These are phyloP conservation scores for Aquanectria penicillioides DNA, from an alignment of 2,329 filamentous ascomycete species.

Conservation along the genomic window DNA sequence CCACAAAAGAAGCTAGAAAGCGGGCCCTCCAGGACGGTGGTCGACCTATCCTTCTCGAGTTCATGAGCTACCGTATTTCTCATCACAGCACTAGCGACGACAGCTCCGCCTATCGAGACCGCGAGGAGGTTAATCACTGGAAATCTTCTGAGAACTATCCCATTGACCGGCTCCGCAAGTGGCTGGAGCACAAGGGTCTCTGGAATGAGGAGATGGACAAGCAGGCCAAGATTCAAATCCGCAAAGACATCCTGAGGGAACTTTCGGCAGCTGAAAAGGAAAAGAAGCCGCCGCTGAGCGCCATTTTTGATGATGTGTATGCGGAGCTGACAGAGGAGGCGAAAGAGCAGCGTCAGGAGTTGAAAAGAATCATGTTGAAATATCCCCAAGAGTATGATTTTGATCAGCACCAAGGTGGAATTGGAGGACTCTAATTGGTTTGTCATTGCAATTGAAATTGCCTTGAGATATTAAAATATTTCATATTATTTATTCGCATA, in stretches of 20 bases:
- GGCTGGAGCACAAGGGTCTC: slow-evolving; percentile 11
- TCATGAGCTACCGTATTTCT: slow-evolving; percentile 26
- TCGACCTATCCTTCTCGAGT: slow-evolving; percentile 19
- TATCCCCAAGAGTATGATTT: slow-evolving; percentile 22
- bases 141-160: slow-evolving; percentile 7
- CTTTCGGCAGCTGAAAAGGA: slow-evolving; percentile 11
- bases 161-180: slow-evolving; percentile 6
- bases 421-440: slow-evolving; percentile 8
- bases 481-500: too few relatives aligned
- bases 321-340: slow-evolving; percentile 20
- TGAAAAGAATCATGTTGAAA: slow-evolving; percentile 12
- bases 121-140: slow-evolving; percentile 8
- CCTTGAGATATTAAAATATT: too few relatives aligned
- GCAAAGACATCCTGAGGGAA: slow-evolving; percentile 13
- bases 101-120: slow-evolving; percentile 19
- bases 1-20: slow-evolving; percentile 74
- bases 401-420: slow-evolving; percentile 5
- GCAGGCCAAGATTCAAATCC: background rate
- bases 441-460: too few relatives aligned
- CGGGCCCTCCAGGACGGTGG: slow-evolving; percentile 34
- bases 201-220: slow-evolving; percentile 7
- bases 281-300: slow-evolving; percentile 13
- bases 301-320: slow-evolving; percentile 21
- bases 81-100: slow-evolving; percentile 30
- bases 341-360: background rate